Evolutionary conservation across 352 stramenopile species (phyloP).

Genomic region (Pythium periplocum): DNA sequence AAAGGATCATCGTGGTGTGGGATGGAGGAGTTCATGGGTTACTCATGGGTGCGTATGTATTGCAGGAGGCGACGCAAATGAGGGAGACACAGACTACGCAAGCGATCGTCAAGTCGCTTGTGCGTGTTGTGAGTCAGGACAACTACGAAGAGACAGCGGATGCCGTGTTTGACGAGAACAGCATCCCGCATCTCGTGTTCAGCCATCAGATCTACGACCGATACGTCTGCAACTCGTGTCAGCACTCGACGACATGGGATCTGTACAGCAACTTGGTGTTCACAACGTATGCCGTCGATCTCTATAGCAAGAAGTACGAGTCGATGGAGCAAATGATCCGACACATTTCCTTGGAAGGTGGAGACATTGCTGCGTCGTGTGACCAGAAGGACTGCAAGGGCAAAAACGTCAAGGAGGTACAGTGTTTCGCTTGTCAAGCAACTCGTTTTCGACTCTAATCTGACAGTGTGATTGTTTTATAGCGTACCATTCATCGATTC

Average conservation of each 20-base stretch:
- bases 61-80: conserved; percentile 53
- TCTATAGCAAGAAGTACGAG: conserved; percentile 54
- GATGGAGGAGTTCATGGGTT: not conserved
- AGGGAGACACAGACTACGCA: conserved; percentile 70
- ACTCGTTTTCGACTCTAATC: not conserved
- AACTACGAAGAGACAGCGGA: conserved; percentile 53
- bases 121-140: conserved; percentile 65
- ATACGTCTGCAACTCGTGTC: conserved; percentile 62
- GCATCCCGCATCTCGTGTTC: conserved; percentile 83
- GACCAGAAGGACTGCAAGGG: conserved; percentile 48
- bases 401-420: conserved; percentile 63
- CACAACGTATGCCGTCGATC: conserved; percentile 72
- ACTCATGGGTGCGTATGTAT: not conserved
- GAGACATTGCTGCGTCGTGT: conserved; percentile 49
- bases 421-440: too few species aligned
- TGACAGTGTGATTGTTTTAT: not conserved
- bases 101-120: conserved; percentile 64
- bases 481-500: conserved; percentile 76
- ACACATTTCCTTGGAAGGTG: conserved; percentile 44
- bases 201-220: conserved; percentile 85
- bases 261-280: conserved; percentile 84
- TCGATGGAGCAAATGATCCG: conserved; percentile 73
- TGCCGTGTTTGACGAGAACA: conserved; percentile 81
- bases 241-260: conserved; percentile 61
- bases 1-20: not conserved